A percentile compares a stretch with the other conserved stretches of the same genome.
These are phyloP conservation scores for Pezizomycotina sp. DNA, from an alignment of 2,329 filamentous ascomycete species.

Conservation along the genomic window DNA sequence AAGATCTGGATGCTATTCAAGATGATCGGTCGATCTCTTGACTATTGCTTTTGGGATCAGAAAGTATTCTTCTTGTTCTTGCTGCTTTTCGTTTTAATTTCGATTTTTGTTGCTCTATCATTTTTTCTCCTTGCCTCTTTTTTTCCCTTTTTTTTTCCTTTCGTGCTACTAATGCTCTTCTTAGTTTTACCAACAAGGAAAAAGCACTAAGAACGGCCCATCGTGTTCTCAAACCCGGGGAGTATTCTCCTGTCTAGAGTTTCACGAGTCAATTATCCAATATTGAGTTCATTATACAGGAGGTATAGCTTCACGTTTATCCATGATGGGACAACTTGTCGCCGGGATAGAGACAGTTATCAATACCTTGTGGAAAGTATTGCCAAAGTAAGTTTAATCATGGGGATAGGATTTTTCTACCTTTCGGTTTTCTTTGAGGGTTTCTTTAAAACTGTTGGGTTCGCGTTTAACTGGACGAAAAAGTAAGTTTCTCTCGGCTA, in stretches of 20 bases:
- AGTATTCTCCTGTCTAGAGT: conserved; percentile 92
- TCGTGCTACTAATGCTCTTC: conserved; percentile 3
- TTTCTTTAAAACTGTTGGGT: too few species aligned
- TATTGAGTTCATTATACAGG: conserved; percentile 80
- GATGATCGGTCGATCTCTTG: conserved; percentile 74
- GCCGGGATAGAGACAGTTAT: conserved; percentile 91
- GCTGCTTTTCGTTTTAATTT: background rate
- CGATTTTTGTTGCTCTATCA: background rate
- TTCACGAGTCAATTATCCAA: conserved; percentile 61
- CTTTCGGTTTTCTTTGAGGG: too few species aligned
- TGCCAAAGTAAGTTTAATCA: conserved; percentile 46
- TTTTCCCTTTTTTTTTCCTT: background rate
- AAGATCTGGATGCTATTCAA: conserved; percentile 34
- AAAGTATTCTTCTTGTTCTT: conserved; percentile 35
- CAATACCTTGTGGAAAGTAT: conserved; percentile 98
- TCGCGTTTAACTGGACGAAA: too few species aligned
- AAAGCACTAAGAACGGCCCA: conserved; percentile 66
- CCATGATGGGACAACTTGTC: conserved; percentile 85
- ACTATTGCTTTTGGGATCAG: conserved; percentile 95
- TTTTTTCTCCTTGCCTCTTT: background rate
- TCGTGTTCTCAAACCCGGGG: conserved; percentile 80
- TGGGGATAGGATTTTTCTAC: too few species aligned
- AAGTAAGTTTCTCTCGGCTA: background rate
- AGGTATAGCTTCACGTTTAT: conserved; percentile 91
- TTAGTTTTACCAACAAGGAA: conserved; percentile 71